Percentiles rank a stretch among this genome's conserved stretches.
Evolutionary conservation across 140 eudicot genomes (phyloP).

Genomic region (Ambrosia hybrid): DNA sequence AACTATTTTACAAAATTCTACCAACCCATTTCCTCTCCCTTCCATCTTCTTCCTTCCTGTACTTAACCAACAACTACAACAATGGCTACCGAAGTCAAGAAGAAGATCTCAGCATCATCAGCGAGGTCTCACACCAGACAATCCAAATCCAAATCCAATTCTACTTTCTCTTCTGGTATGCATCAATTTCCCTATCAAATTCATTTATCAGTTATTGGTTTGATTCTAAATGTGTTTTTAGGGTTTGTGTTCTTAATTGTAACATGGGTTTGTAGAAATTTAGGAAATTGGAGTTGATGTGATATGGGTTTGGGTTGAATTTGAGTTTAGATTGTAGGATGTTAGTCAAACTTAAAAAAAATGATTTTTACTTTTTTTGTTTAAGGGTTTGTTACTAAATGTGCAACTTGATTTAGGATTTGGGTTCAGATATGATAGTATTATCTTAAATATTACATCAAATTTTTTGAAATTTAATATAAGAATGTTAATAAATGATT

Average conservation of each 20-base stretch:
- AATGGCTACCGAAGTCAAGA: slow-evolving; percentile 44
- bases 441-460: not conserved
- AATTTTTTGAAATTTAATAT: no score
- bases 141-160: slow-evolving; percentile 20
- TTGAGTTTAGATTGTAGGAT: not conserved
- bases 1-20: not conserved
- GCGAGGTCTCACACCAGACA: slow-evolving; percentile 44
- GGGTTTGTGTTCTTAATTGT: no score
- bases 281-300: no score
- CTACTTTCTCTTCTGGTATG: slow-evolving; percentile 27
- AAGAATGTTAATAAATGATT: not conserved
- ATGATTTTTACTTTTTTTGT: not conserved
- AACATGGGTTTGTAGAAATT: no score
- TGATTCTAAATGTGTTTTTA: no score
- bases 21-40: not conserved
- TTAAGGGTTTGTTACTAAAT: not conserved
- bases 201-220: no score
- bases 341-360: slow-evolving; percentile 12
- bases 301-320: not conserved
- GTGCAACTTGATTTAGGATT: slow-evolving; percentile 16
- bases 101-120: slow-evolving; percentile 44
- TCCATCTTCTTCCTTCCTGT: not conserved
- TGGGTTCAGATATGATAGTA: not conserved
- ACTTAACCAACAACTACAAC: not conserved
- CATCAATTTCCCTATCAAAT: not conserved